Evolutionary conservation across 176 grass and related monocot species (phyloP).

Genomic region (Lolium rigidum): DNA sequence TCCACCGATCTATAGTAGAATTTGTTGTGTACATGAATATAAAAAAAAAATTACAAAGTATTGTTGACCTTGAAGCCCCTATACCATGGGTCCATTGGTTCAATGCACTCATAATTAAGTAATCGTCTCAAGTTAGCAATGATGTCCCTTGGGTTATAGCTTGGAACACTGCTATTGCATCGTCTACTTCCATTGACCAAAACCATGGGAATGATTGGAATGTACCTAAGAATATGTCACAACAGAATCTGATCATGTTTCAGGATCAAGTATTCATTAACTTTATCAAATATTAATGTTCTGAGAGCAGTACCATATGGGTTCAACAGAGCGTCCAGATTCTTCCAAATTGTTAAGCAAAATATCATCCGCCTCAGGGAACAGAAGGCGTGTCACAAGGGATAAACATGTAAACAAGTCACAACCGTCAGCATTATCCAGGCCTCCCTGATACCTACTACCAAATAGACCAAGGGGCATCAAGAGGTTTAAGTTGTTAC

Average conservation of each 20-base stretch:
- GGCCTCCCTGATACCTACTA: slow-evolving; percentile 42
- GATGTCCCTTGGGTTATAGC: slow-evolving; percentile 71
- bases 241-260: slow-evolving; percentile 7
- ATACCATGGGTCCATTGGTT: slow-evolving; percentile 69
- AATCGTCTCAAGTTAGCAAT: slow-evolving; percentile 57
- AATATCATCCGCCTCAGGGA: slow-evolving; percentile 76
- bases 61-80: slow-evolving; percentile 57
- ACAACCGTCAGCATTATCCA: slow-evolving; percentile 51
- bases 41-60: neutral
- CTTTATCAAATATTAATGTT: neutral
- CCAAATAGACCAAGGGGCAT: slow-evolving; percentile 58
- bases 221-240: slow-evolving; percentile 46
- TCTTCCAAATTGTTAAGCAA: slow-evolving; percentile 75
- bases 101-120: slow-evolving; percentile 42
- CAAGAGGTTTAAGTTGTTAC: slow-evolving; percentile 61
- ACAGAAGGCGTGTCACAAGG: slow-evolving; percentile 55
- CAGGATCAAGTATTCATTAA: neutral
- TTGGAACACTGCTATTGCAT: slow-evolving; percentile 52
- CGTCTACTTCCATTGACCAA: slow-evolving; percentile 56
- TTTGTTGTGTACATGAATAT: neutral
- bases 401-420: slow-evolving; percentile 49
- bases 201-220: slow-evolving; percentile 64
- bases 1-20: neutral
- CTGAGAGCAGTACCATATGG: slow-evolving; percentile 59
- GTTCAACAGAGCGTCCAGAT: slow-evolving; percentile 83